Evolutionary conservation across 2,329 filamentous ascomycete genomes (phyloP).

Genomic region (Alternaria dauci): DNA sequence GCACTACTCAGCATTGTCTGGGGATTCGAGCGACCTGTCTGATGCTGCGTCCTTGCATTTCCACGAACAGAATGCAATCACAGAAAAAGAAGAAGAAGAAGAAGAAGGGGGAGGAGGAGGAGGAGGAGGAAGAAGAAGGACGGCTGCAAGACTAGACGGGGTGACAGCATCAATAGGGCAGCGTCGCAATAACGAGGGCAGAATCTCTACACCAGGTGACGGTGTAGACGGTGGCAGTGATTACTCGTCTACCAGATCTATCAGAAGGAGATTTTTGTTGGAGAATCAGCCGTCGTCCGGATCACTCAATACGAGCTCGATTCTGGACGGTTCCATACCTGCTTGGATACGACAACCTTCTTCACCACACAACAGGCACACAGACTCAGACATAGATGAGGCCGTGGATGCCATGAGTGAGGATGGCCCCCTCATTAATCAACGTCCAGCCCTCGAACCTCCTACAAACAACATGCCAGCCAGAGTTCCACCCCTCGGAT

Average conservation of each 20-base stretch:
- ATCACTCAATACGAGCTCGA: not conserved
- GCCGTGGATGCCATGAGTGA: not conserved
- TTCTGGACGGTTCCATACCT: not conserved
- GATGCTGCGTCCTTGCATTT: not conserved
- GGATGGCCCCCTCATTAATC: not conserved
- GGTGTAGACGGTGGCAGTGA: too few relatives aligned
- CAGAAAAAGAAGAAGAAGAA: not conserved
- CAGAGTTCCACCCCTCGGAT: not conserved
- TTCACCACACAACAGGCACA: not conserved
- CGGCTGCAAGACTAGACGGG: not conserved
- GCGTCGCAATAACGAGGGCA: not conserved
- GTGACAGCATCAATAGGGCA: not conserved
- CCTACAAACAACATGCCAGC: not conserved
- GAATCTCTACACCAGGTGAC: not conserved
- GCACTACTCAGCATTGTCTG: not conserved
- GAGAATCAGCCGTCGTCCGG: not conserved
- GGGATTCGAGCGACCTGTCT: not conserved
- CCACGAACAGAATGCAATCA: not conserved
- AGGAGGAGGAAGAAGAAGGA: not conserved
- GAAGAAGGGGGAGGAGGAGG: too few relatives aligned
- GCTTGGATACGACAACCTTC: not conserved
- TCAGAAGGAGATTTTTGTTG: not conserved
- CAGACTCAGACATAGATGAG: not conserved
- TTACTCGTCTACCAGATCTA: too few relatives aligned
- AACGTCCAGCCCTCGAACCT: not conserved